A percentile compares a stretch with the other conserved stretches of the same genome.
These are phyloP conservation scores for Ophiostoma angusticollis DNA, from an alignment of 2,329 filamentous ascomycete genomes.

Conservation along the genomic window DNA sequence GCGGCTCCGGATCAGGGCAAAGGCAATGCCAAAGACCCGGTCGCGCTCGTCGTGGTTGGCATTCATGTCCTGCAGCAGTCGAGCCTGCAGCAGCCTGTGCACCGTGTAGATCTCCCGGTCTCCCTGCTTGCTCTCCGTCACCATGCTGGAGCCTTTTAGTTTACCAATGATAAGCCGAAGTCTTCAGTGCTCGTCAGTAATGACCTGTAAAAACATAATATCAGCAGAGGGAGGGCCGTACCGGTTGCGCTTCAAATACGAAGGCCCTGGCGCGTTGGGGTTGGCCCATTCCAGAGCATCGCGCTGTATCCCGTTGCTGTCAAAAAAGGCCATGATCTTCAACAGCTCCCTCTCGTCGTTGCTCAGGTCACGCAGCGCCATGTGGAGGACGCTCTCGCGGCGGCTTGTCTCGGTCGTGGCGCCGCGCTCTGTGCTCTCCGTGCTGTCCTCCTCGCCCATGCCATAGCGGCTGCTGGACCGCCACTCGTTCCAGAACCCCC, in stretches of 20 bases:
- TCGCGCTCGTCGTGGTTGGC: slow-evolving; percentile 5
- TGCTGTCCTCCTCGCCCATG: not conserved
- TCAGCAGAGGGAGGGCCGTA: not conserved
- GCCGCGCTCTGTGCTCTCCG: not conserved
- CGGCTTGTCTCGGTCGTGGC: not conserved
- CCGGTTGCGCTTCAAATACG: slow-evolving; percentile 6
- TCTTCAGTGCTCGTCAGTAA: too few species aligned
- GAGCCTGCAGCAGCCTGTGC: slow-evolving; percentile 9
- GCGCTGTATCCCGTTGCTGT: slow-evolving; percentile 11
- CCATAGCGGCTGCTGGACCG: slow-evolving; percentile 1
- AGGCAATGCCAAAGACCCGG: slow-evolving; percentile 10
- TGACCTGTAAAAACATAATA: too few species aligned
- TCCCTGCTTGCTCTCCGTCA: slow-evolving; percentile 6
- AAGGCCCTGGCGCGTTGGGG: slow-evolving; percentile 3
- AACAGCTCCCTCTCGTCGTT: slow-evolving; percentile 10
- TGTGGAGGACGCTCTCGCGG: slow-evolving; percentile 5
- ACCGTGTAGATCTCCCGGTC: slow-evolving; percentile 10
- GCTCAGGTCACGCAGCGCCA: slow-evolving; percentile 10
- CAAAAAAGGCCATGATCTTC: slow-evolving; percentile 12
- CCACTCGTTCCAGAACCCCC: slow-evolving; percentile 14
- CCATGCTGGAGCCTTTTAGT: slow-evolving; percentile 11
- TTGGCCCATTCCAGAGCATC: slow-evolving; percentile 12
- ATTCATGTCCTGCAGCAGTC: slow-evolving; percentile 10
- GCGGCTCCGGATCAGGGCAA: slow-evolving; percentile 10
- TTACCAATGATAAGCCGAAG: slow-evolving; percentile 11